Evolutionary conservation across 768 basidiomycete genomes (phyloP).

Genomic region (Russula lepida): DNA sequence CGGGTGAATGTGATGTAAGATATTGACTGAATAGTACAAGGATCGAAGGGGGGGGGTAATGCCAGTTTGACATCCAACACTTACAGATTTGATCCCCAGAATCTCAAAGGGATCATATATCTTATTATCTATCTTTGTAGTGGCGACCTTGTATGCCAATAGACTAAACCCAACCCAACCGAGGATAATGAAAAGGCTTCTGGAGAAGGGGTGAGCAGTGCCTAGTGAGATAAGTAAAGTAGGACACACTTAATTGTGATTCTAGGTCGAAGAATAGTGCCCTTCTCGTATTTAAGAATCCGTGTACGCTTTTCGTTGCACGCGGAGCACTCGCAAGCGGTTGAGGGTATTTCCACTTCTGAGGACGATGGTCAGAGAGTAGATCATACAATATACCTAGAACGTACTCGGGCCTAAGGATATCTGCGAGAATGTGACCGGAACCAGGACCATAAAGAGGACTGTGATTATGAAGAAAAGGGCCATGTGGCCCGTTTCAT

Average conservation of each 20-base stretch:
- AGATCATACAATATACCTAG: neutral
- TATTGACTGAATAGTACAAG: too few relatives aligned
- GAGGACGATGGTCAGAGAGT: neutral
- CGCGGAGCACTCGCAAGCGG: slow-evolving; percentile 19
- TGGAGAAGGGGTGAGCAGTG: slow-evolving; percentile 25
- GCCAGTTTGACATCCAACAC: slow-evolving; percentile 24
- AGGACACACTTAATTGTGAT: slow-evolving; percentile 11
- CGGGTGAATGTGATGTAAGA: neutral
- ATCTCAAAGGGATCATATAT: slow-evolving; percentile 95
- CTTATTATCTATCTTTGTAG: slow-evolving; percentile 50
- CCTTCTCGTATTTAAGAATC: slow-evolving; percentile 23
- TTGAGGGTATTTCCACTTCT: slow-evolving; percentile 9
- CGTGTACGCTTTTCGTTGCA: slow-evolving; percentile 28
- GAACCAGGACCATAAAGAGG: slow-evolving; percentile 74
- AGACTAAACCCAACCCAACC: slow-evolving; percentile 73
- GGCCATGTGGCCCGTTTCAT: slow-evolving; percentile 80
- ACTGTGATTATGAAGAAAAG: slow-evolving; percentile 88
- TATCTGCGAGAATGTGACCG: slow-evolving; percentile 47
- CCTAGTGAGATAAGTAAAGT: neutral
- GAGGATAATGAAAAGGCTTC: slow-evolving; percentile 48
- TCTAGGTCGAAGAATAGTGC: slow-evolving; percentile 11
- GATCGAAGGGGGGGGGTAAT: neutral
- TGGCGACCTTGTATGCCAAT: slow-evolving; percentile 57
- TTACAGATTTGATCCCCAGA: slow-evolving; percentile 63
- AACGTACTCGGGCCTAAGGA: slow-evolving; percentile 3